Evolutionary conservation across 2,329 filamentous ascomycete genomes (phyloP), one percentile per base, ranked within the genome.

Genomic region (Penicillium nordicum): DNA sequence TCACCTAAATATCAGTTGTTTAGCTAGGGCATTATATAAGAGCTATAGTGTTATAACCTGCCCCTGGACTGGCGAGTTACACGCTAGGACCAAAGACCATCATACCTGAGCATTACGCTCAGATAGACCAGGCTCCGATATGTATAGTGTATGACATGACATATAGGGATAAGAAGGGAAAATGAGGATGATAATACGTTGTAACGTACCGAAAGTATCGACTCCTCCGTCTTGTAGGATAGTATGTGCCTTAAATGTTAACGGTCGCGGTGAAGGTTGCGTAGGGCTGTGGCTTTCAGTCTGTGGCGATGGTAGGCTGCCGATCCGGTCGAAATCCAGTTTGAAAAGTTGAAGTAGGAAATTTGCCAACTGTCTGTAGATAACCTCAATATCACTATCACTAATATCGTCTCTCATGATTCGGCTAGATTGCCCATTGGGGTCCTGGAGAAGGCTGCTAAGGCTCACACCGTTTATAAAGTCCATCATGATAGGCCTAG

Each of bases 391-490:
- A 56, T 71, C 57, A 36, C 27, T 27, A 45, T 68, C 63, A 23
- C 53, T 64, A 52, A 71, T 64, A 41, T 71, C 65, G 48, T 67
- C 66, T 40, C 61, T 64, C 30, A 71, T 81, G 34, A 79, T 77
- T 3, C 73, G 75, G 10, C 68, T 64, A 16, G 72, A 43, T 60
- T 80, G 14, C 74, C 80, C 12, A 69, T 72, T 4, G 71, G 79
- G 61, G 47, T 69, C 63, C 25, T 32, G 50, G 5, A 69, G 59
- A 51, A 71, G 40, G 23, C 63, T 58, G 30, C 45, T 59, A 48
- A 70, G 67, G 58, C 63, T 60, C 37, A 68, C 60, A 44, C 65
- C 64, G 16, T 66, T 23, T 53, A 67, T 63, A 9, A 69, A 69
- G 50, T 68, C 63, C 66, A 70, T 70, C n/a, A 71, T 65, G 7